Evolutionary conservation across 306 rosid genomes (phyloP).

Genomic region (Echinosophora koreensis): DNA sequence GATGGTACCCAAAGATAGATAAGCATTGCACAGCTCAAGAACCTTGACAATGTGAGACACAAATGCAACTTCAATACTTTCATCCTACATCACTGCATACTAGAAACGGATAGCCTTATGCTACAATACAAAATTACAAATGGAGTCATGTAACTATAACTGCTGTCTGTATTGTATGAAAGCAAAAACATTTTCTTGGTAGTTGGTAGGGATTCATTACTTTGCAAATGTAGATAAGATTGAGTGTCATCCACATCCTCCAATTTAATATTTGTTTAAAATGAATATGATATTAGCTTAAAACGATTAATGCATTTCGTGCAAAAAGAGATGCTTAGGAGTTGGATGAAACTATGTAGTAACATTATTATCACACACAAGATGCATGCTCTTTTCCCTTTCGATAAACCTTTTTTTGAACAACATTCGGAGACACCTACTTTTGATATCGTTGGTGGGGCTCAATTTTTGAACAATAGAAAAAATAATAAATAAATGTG

Average conservation of each 20-base stretch:
- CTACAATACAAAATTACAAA: background rate
- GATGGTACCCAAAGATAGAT: too few species aligned
- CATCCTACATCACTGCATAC: constrained; percentile 11
- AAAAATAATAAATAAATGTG: too few species aligned
- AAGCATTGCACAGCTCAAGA: too few species aligned
- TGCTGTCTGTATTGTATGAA: constrained; percentile 17
- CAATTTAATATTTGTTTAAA: background rate
- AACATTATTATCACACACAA: background rate
- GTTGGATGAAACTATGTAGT: background rate
- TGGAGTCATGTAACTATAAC: background rate
- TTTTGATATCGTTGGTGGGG: too few species aligned
- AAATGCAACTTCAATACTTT: too few species aligned
- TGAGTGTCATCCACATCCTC: constrained; percentile 32
- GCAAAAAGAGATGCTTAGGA: background rate
- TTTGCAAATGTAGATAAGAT: constrained; percentile 42
- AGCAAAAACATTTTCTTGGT: constrained; percentile 28
- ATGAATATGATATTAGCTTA: background rate
- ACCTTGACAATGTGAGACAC: too few species aligned
- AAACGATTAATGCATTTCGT: background rate
- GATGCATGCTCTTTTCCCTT: background rate
- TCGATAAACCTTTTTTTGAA: too few species aligned
- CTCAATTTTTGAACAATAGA: too few species aligned
- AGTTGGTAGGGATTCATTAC: constrained; percentile 11
- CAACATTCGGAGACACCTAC: too few species aligned
- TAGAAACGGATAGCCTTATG: constrained; percentile 11